phyloP scores from a whole-genome alignment of 306 rosid species.

The Herpetospermum pedunculosum region DNA sequence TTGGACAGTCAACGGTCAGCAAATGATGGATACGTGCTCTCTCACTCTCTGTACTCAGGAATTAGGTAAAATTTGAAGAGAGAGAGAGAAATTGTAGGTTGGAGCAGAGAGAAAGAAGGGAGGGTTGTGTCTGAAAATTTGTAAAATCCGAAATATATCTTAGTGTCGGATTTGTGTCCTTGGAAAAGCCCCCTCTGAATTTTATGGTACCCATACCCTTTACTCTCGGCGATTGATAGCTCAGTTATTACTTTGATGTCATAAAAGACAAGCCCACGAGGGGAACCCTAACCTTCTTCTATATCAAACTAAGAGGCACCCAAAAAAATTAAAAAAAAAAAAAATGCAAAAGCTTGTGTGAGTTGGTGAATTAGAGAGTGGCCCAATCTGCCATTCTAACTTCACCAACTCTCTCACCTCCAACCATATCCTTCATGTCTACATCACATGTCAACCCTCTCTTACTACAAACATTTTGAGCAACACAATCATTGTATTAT shows the following conservation, averaged over 20 bases:
- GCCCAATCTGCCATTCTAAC: neutral
- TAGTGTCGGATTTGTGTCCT: neutral
- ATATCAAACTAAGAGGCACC: neutral
- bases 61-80: neutral
- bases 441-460: constrained; percentile 10
- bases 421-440: constrained; percentile 15
- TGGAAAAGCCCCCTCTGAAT: neutral
- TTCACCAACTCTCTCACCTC: constrained; percentile 11
- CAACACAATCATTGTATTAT: neutral
- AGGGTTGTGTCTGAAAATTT: constrained; percentile 3
- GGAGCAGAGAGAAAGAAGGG: neutral
- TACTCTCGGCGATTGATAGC: neutral
- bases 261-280: constrained; percentile 16
- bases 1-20: constrained; percentile 6
- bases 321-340: neutral
- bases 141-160: constrained; percentile 5
- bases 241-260: neutral
- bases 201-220: constrained; percentile 6
- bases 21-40: neutral
- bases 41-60: neutral
- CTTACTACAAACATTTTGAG: neutral
- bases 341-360: neutral
- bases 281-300: neutral
- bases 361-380: neutral
- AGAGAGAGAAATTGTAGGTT: neutral